These are phyloP conservation scores for Lachnellula arida DNA, from an alignment of 2,329 filamentous ascomycete genomes.

Conservation along the genomic window DNA sequence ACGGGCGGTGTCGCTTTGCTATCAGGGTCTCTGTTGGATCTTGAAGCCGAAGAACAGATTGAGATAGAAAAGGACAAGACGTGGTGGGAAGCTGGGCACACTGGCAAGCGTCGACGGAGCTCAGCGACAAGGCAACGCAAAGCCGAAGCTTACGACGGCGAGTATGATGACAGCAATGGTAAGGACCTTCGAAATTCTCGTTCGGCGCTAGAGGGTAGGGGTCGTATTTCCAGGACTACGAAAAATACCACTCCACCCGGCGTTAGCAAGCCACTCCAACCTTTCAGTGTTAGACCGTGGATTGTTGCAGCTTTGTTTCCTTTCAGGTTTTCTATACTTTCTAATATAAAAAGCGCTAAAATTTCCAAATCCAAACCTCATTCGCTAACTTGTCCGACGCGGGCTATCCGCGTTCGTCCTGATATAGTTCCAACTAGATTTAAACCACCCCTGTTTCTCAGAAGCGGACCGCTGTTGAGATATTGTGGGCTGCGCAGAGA, in stretches of 20 bases:
- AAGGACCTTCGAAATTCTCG: constrained; percentile 29
- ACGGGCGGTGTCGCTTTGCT: constrained; percentile 60
- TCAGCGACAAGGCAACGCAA: constrained; percentile 35
- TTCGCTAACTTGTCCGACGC: constrained; percentile 34
- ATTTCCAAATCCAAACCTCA: constrained; percentile 16
- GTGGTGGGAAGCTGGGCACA: constrained; percentile 70
- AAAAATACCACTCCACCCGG: too few relatives aligned
- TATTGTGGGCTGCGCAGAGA: constrained; percentile 80
- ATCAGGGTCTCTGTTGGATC: constrained; percentile 54
- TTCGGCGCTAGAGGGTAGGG: constrained; percentile 12
- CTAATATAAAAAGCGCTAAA: background rate
- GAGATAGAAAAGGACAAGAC: constrained; percentile 49
- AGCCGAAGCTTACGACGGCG: constrained; percentile 61
- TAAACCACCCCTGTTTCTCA: constrained; percentile 76
- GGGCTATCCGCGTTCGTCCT: constrained; percentile 32
- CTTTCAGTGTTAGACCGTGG: too few relatives aligned
- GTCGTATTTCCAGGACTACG: constrained; percentile 8
- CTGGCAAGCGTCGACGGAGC: constrained; percentile 37
- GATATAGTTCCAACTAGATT: constrained; percentile 59
- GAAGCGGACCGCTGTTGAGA: constrained; percentile 83
- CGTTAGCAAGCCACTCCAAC: too few relatives aligned
- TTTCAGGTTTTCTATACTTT: background rate
- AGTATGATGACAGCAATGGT: constrained; percentile 60
- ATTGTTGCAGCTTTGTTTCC: background rate
- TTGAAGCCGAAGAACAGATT: constrained; percentile 40